Evolutionary conservation across 208 protist species (phyloP).

Genomic region (Leishmania major): DNA sequence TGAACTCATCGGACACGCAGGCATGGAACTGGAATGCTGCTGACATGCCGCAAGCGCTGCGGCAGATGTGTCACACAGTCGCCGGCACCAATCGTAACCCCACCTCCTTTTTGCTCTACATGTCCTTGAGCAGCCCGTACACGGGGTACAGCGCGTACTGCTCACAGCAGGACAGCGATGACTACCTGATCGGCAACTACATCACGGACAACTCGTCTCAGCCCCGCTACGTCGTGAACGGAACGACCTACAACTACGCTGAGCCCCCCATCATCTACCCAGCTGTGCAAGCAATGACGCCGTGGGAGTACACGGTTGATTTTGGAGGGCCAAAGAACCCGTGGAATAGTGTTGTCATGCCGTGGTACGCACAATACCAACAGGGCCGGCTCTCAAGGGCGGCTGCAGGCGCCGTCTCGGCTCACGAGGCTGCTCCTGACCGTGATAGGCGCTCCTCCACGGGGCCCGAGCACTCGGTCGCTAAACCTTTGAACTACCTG

Average conservation of each 20-base stretch:
- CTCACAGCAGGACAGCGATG: slow-evolving; percentile 44
- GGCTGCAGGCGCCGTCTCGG: neutral
- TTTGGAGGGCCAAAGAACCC: slow-evolving; percentile 43
- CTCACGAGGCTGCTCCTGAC: neutral
- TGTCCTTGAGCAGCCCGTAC: slow-evolving; percentile 52
- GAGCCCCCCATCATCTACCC: slow-evolving; percentile 27
- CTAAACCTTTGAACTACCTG: neutral
- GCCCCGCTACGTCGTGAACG: slow-evolving; percentile 45
- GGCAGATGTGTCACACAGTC: slow-evolving; percentile 44
- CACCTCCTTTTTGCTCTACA: slow-evolving; percentile 40
- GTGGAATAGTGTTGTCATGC: slow-evolving; percentile 45
- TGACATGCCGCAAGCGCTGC: slow-evolving; percentile 54
- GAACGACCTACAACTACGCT: slow-evolving; percentile 26
- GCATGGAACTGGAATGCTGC: slow-evolving; percentile 35
- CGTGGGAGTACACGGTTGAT: slow-evolving; percentile 41
- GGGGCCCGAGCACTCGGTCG: too few relatives aligned
- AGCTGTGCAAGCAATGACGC: slow-evolving; percentile 40
- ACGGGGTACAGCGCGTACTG: slow-evolving; percentile 70
- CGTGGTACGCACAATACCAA: slow-evolving; percentile 29
- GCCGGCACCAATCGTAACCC: neutral
- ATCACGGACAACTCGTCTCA: slow-evolving; percentile 32
- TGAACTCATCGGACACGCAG: slow-evolving; percentile 16
- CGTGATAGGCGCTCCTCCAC: neutral
- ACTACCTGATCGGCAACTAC: slow-evolving; percentile 39
- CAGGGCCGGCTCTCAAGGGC: neutral